A percentile compares a stretch with the other conserved stretches of the same genome.
Evolutionary conservation across 495 filamentous ascomycete species (phyloP).

Genomic region (Aspergillus avenaceus): DNA sequence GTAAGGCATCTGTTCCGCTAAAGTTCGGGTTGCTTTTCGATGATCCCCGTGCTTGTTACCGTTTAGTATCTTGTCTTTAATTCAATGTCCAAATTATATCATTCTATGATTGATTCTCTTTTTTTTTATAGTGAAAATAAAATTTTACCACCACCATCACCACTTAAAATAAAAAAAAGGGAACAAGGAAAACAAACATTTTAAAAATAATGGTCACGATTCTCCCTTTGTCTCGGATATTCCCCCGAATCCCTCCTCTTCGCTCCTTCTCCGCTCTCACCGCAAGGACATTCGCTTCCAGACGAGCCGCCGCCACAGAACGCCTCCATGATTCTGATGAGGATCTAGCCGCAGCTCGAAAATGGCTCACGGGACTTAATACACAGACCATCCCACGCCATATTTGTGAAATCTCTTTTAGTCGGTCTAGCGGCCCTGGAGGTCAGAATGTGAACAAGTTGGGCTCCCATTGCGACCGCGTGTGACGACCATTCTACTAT

Average conservation of each 20-base stretch:
- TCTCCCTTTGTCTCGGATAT: not conserved
- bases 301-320: conserved; percentile 14
- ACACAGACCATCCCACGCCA: conserved; percentile 59
- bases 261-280: conserved; percentile 2
- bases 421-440: conserved; percentile 85
- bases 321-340: conserved; percentile 37
- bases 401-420: conserved; percentile 64
- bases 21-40: conserved; percentile 7
- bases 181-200: not conserved
- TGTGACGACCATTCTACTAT: not conserved
- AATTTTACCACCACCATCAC: not conserved
- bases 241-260: conserved; percentile 5
- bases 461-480: conserved; percentile 20
- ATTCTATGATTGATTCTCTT: not conserved
- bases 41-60: conserved; percentile 16
- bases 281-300: conserved; percentile 19
- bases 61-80: conserved; percentile 12
- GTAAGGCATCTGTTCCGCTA: not conserved
- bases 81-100: conserved; percentile 9
- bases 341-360: conserved; percentile 64
- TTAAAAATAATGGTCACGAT: conserved; percentile 3
- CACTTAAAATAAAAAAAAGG: not conserved
- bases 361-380: conserved; percentile 69
- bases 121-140: not conserved
- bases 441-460: conserved; percentile 98